Conservation (phyloP, 1,284 basidiomycete species). For the Cronartium quercuum region DNA sequence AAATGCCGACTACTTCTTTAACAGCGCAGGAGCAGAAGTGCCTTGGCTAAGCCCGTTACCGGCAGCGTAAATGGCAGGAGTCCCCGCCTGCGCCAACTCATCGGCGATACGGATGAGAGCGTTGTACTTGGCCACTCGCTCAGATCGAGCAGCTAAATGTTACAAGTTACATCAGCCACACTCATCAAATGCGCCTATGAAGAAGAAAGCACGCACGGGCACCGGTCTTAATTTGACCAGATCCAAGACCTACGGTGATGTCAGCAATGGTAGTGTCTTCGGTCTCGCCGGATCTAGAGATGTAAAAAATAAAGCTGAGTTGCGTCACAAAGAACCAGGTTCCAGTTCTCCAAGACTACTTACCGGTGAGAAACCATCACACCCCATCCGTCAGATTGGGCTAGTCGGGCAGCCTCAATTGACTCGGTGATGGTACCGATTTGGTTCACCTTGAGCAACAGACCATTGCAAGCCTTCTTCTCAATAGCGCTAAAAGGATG, state of each 20-base stretch:
- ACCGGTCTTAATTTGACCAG: slow-evolving; percentile 97
- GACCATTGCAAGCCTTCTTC: slow-evolving; percentile 99
- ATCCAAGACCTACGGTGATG: slow-evolving; percentile 85
- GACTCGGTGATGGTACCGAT: slow-evolving; percentile 99
- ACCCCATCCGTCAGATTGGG: slow-evolving; percentile 95
- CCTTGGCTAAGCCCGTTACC: slow-evolving; percentile 31
- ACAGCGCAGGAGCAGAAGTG: slow-evolving; percentile 24
- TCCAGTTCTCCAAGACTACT: slow-evolving; percentile 60
- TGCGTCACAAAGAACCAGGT: not conserved
- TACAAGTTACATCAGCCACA: not conserved
- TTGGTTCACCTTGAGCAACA: slow-evolving; percentile 97
- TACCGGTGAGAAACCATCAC: slow-evolving; percentile 99
- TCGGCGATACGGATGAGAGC: slow-evolving; percentile 46
- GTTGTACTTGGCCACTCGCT: slow-evolving; percentile 49
- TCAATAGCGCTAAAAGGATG: slow-evolving; percentile 64
- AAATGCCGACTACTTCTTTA: not conserved
- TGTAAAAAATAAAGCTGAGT: not conserved
- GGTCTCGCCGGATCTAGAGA: slow-evolving; percentile 42
- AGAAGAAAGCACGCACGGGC: slow-evolving; percentile 55
- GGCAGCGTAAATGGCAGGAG: slow-evolving; percentile 18
- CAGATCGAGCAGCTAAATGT: slow-evolving; percentile 40
- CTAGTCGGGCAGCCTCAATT: slow-evolving; percentile 86
- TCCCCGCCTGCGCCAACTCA: slow-evolving; percentile 41
- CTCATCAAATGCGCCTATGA: no score
- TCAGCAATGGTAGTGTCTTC: slow-evolving; percentile 81